A percentile compares a stretch with the other conserved stretches of the same genome.
phyloP scores from a whole-genome alignment of 352 stramenopile species.

The Pythium rishiriense region DNA sequence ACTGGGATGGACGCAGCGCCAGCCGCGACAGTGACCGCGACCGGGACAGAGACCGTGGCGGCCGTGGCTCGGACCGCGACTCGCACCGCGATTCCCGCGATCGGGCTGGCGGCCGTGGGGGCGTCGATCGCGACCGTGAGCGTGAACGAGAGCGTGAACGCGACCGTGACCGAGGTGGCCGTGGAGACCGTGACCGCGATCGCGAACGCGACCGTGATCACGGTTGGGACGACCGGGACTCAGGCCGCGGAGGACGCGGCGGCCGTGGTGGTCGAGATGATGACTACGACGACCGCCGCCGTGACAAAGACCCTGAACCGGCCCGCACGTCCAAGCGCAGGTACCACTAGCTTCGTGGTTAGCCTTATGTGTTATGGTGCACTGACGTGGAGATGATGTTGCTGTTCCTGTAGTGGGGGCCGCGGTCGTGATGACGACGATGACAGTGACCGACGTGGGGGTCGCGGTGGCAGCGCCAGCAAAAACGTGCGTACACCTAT shows the following conservation, averaged over 20 bases:
- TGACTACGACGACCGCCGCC: constrained; percentile 34
- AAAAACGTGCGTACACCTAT: constrained; percentile 43
- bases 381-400: too few species aligned
- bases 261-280: constrained; percentile 31
- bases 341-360: constrained; percentile 23
- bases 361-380: too few species aligned
- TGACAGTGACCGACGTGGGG: constrained; percentile 42
- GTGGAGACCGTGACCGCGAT: constrained; percentile 30
- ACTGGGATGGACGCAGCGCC: constrained; percentile 36
- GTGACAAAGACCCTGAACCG: constrained; percentile 45
- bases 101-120: neutral
- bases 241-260: constrained; percentile 13
- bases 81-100: constrained; percentile 10
- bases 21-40: constrained; percentile 36
- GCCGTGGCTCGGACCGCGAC: constrained; percentile 36
- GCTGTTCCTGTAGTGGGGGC: constrained; percentile 8
- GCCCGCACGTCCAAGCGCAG: constrained; percentile 42
- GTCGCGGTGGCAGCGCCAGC: constrained; percentile 31
- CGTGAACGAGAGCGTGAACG: constrained; percentile 41
- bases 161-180: constrained; percentile 35
- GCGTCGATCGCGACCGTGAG: constrained; percentile 19
- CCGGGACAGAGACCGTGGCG: constrained; percentile 36
- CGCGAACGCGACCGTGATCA: constrained; percentile 23
- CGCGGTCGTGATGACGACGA: constrained; percentile 61
- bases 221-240: constrained; percentile 24